A percentile compares a stretch with the other conserved stretches of the same genome.
These are phyloP conservation scores for Hyphopichia wangnamkhiaoensis DNA, from an alignment of 1,139 yeast species.

Conservation along the genomic window DNA sequence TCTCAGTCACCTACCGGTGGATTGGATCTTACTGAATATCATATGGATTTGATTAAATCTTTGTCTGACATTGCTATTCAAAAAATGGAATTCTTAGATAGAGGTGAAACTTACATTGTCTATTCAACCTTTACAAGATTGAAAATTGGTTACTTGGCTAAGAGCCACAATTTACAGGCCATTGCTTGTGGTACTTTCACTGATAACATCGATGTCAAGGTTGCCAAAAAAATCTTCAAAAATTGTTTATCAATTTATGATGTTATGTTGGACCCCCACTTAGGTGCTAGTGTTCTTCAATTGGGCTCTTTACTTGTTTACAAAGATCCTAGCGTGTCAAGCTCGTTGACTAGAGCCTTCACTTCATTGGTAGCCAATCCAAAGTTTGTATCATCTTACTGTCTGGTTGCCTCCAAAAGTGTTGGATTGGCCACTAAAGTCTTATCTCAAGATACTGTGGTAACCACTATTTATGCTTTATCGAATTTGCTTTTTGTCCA, in stretches of 20 bases:
- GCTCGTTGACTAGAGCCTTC: constrained; percentile 49
- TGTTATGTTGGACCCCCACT: constrained; percentile 44
- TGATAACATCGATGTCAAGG: constrained; percentile 36
- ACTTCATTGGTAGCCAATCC: constrained; percentile 53
- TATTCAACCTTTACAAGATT: constrained; percentile 43
- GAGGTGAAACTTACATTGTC: constrained; percentile 47
- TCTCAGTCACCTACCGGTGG: constrained; percentile 10
- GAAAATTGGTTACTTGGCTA: constrained; percentile 43
- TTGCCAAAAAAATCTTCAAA: constrained; percentile 36
- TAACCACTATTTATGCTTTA: constrained; percentile 83
- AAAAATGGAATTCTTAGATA: constrained; percentile 44
- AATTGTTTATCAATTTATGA: constrained; percentile 42
- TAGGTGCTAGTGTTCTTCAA: constrained; percentile 53
- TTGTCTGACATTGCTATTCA: constrained; percentile 38
- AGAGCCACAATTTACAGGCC: constrained; percentile 40
- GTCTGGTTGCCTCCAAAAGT: constrained; percentile 38
- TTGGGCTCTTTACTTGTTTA: constrained; percentile 56
- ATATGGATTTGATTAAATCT: constrained; percentile 29
- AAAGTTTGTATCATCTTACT: constrained; percentile 28
- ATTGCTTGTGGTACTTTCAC: constrained; percentile 46
- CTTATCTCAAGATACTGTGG: constrained; percentile 74
- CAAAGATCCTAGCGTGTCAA: constrained; percentile 47
- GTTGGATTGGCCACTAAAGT: constrained; percentile 49
- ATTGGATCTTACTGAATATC: constrained; percentile 24
- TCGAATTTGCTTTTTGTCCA: constrained; percentile 71